Evolutionary conservation across 176 grass and related monocot species (phyloP).

Genomic region (Eremochloa ophiuroides): DNA sequence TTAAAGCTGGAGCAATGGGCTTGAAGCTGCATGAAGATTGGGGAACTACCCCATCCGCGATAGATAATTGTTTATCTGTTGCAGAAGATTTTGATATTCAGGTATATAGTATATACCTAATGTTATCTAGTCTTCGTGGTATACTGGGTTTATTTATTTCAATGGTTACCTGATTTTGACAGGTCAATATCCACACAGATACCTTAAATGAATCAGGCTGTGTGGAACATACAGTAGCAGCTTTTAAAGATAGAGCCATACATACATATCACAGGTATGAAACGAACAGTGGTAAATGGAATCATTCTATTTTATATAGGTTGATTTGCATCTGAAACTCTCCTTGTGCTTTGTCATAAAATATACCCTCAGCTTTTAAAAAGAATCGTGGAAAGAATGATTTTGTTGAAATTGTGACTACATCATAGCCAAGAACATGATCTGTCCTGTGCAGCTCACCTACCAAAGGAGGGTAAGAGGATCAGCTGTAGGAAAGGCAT

Average conservation of each 20-base stretch:
- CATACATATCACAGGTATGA: conserved; percentile 96
- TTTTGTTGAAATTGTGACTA: background rate
- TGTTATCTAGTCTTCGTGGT: conserved; percentile 16
- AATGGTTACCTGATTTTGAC: conserved; percentile 38
- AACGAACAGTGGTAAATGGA: background rate
- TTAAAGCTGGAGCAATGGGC: conserved; percentile 89
- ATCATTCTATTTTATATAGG: background rate
- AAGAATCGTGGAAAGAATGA: background rate
- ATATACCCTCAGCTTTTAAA: background rate
- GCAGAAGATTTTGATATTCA: conserved; percentile 89
- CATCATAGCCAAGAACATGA: background rate
- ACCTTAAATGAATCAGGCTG: conserved; percentile 97
- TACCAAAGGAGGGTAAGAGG: background rate
- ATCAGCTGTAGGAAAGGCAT: background rate
- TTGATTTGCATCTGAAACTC: background rate
- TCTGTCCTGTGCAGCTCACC: background rate
- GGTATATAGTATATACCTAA: conserved; percentile 46
- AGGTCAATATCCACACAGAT: conserved; percentile 99
- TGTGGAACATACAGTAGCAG: conserved; percentile 92
- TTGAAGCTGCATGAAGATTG: conserved; percentile 98
- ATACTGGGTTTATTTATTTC: background rate
- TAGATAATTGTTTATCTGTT: conserved; percentile 87
- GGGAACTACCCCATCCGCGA: conserved; percentile 87
- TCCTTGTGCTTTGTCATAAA: background rate
- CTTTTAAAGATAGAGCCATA: conserved; percentile 92